Conservation (phyloP, 106 monocot genomes). For the Chionographis japonica region DNA sequence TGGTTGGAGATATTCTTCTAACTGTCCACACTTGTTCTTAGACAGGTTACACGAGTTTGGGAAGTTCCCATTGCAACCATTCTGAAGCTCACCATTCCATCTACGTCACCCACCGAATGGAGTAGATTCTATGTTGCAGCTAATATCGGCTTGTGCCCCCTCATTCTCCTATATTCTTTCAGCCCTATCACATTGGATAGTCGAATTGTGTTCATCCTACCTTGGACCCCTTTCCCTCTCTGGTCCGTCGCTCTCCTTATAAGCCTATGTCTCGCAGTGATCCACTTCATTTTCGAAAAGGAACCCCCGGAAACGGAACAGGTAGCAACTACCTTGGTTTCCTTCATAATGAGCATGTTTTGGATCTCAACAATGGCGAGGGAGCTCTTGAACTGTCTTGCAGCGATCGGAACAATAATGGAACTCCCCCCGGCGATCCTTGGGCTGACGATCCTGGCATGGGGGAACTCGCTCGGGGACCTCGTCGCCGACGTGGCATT, state of each 20-base stretch:
- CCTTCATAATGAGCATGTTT: slow-evolving; percentile 87
- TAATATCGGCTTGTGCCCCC: slow-evolving; percentile 74
- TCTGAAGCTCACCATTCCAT: slow-evolving; percentile 85
- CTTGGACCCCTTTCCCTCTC: slow-evolving; percentile 47
- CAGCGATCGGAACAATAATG: slow-evolving; percentile 55
- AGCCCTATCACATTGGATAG: slow-evolving; percentile 51
- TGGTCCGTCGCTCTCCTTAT: slow-evolving; percentile 64
- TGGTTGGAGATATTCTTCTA: neutral
- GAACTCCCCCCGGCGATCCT: slow-evolving; percentile 73
- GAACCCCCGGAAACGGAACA: slow-evolving; percentile 54
- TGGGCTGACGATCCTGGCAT: slow-evolving; percentile 89
- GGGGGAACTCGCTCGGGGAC: slow-evolving; percentile 95
- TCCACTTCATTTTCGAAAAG: slow-evolving; percentile 56
- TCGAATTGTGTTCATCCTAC: slow-evolving; percentile 60
- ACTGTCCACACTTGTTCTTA: neutral
- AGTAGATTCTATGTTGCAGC: slow-evolving; percentile 68
- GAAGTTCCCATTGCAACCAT: slow-evolving; percentile 63
- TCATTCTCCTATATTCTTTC: slow-evolving; percentile 56
- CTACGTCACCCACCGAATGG: slow-evolving; percentile 48
- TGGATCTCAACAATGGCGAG: slow-evolving; percentile 98
- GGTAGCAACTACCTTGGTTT: slow-evolving; percentile 26
- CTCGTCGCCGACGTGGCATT: slow-evolving; percentile 88
- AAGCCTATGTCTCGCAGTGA: slow-evolving; percentile 42
- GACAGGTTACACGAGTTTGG: slow-evolving; percentile 54
- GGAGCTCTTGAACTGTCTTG: slow-evolving; percentile 71